These are phyloP conservation scores for Diaporthe sp. DNA, from an alignment of 2,329 filamentous ascomycete species.

Conservation along the genomic window DNA sequence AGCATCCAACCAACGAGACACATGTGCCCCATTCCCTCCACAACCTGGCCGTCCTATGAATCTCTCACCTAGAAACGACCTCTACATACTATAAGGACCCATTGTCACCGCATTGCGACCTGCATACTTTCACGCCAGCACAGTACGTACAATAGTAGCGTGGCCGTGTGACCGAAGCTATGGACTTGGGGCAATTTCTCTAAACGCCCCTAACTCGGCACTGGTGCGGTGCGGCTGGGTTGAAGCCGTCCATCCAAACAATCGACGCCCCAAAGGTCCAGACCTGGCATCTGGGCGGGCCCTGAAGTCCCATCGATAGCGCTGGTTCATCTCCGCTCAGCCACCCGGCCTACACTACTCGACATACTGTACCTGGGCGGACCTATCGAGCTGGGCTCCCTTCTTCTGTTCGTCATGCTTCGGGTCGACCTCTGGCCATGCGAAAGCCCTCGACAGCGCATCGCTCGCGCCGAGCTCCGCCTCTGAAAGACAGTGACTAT, in stretches of 20 bases:
- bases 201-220: constrained; percentile 12
- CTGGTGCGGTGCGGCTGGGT: constrained; percentile 17
- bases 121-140: too few species aligned
- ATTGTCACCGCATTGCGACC: not conserved
- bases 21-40: not conserved
- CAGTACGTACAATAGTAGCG: not conserved
- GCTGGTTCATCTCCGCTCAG: constrained; percentile 15
- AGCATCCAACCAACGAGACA: not conserved
- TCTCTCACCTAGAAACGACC: not conserved
- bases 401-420: constrained; percentile 35
- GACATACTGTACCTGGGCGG: not conserved
- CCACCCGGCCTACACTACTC: not conserved
- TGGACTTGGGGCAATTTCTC: not conserved
- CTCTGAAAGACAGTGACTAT: constrained; percentile 72
- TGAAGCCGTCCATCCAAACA: not conserved
- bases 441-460: constrained; percentile 51
- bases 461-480: constrained; percentile 68
- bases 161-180: not conserved
- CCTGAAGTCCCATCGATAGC: constrained; percentile 16
- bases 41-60: not conserved
- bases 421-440: constrained; percentile 37
- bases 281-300: constrained; percentile 27
- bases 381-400: not conserved
- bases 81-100: too few species aligned
- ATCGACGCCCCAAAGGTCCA: constrained; percentile 6